These are phyloP conservation scores for Phytophthora crassamura DNA, from an alignment of 352 stramenopile genomes.

Conservation along the genomic window DNA sequence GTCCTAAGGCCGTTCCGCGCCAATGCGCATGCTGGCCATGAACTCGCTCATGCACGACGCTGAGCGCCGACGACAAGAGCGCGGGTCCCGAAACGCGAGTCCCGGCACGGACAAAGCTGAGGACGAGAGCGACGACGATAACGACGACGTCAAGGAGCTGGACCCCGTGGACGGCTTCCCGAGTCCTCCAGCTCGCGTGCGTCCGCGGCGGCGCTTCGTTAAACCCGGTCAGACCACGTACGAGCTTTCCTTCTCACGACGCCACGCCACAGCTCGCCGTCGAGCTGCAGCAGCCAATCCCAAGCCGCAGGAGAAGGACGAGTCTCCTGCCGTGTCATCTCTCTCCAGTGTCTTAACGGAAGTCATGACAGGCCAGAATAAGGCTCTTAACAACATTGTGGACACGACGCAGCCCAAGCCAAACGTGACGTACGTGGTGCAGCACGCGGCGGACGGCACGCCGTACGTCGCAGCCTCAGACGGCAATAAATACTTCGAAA, in stretches of 20 bases:
- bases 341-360: slow-evolving; percentile 58
- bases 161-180: slow-evolving; percentile 37
- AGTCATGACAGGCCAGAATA: slow-evolving; percentile 50
- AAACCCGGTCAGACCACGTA: slow-evolving; percentile 55
- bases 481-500: slow-evolving; percentile 47
- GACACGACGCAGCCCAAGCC: slow-evolving; percentile 46
- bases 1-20: not conserved
- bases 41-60: slow-evolving; percentile 34
- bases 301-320: slow-evolving; percentile 7
- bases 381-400: slow-evolving; percentile 48
- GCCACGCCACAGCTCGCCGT: slow-evolving; percentile 11
- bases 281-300: not conserved
- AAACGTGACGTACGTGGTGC: slow-evolving; percentile 48
- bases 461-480: slow-evolving; percentile 51
- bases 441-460: slow-evolving; percentile 44
- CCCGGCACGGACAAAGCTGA: slow-evolving; percentile 10
- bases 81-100: not conserved
- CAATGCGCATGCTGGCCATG: slow-evolving; percentile 42
- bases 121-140: slow-evolving; percentile 14
- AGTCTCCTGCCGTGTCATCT: slow-evolving; percentile 46
- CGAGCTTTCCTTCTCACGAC: slow-evolving; percentile 54
- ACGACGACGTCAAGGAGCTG: slow-evolving; percentile 25
- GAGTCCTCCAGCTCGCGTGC: slow-evolving; percentile 24
- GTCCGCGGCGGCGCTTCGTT: slow-evolving; percentile 54
- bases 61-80: slow-evolving; percentile 19